Conservation (phyloP, 768 basidiomycete species). For the Leccinellum luteum region DNA sequence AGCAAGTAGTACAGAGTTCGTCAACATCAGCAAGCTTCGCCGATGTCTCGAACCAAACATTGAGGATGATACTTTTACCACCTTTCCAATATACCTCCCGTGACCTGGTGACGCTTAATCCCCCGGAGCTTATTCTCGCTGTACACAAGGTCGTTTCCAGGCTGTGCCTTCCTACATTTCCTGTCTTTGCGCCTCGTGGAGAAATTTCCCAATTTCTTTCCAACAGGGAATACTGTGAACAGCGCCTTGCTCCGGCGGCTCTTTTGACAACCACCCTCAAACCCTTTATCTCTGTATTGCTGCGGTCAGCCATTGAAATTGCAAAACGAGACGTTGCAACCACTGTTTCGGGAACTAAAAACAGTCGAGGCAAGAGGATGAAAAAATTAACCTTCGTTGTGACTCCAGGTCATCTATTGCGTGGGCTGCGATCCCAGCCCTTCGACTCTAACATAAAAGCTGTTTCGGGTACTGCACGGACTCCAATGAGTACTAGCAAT, state of each 20-base stretch:
- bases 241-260: slow-evolving; percentile 35
- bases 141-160: slow-evolving; percentile 22
- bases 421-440: slow-evolving; percentile 30
- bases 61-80: slow-evolving; percentile 6
- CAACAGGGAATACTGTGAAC: slow-evolving; percentile 21
- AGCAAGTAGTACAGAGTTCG: slow-evolving; percentile 10
- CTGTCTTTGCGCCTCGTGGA: slow-evolving; percentile 10
- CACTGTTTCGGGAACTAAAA: slow-evolving; percentile 15
- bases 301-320: slow-evolving; percentile 33
- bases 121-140: slow-evolving; percentile 31
- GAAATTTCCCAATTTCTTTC: slow-evolving; percentile 5
- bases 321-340: slow-evolving; percentile 33
- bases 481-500: background rate
- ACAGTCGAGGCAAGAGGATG: slow-evolving; percentile 20
- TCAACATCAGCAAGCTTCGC: background rate
- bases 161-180: slow-evolving; percentile 22
- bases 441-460: slow-evolving; percentile 1
- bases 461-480: background rate
- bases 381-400: slow-evolving; percentile 29
- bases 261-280: slow-evolving; percentile 34
- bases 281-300: slow-evolving; percentile 33
- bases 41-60: background rate
- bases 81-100: slow-evolving; percentile 18
- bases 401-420: slow-evolving; percentile 40
- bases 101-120: slow-evolving; percentile 19